phyloP scores from a whole-genome alignment of 441 rosid species.

The Gossypium trilobum region DNA sequence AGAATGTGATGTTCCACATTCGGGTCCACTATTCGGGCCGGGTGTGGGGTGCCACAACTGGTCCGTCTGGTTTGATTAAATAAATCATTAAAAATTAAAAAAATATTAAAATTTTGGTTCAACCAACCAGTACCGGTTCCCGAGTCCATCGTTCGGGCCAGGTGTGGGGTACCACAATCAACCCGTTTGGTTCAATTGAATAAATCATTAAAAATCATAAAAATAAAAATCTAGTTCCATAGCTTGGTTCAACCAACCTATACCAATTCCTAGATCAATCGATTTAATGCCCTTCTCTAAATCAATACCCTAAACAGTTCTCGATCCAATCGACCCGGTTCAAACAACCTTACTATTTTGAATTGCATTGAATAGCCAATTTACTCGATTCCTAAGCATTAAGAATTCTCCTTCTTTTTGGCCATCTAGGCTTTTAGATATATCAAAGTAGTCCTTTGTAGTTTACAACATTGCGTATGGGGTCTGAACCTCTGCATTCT shows the following conservation, averaged over 20 bases:
- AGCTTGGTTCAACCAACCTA: background rate
- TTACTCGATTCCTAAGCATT: background rate
- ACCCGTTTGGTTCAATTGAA: background rate
- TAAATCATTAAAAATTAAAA: no score
- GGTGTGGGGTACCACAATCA: background rate
- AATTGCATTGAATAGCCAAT: background rate
- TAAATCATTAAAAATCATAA: background rate
- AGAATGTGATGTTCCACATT: no score
- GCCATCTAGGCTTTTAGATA: background rate
- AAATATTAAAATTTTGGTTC: background rate
- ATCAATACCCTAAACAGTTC: background rate
- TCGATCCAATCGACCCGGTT: background rate
- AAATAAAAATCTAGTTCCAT: no score
- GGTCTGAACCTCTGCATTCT: background rate
- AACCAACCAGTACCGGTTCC: no score
- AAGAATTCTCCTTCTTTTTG: background rate
- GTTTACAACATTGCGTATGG: background rate
- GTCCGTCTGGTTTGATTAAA: no score
- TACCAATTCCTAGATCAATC: background rate
- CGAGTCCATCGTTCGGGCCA: background rate
- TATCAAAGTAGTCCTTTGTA: background rate
- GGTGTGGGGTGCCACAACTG: no score
- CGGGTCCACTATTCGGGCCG: no score
- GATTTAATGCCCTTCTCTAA: background rate
- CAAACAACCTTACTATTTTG: background rate